Base-by-base conservation (phyloP, 257 asterid species). In the Henckelia pumila region DNA sequence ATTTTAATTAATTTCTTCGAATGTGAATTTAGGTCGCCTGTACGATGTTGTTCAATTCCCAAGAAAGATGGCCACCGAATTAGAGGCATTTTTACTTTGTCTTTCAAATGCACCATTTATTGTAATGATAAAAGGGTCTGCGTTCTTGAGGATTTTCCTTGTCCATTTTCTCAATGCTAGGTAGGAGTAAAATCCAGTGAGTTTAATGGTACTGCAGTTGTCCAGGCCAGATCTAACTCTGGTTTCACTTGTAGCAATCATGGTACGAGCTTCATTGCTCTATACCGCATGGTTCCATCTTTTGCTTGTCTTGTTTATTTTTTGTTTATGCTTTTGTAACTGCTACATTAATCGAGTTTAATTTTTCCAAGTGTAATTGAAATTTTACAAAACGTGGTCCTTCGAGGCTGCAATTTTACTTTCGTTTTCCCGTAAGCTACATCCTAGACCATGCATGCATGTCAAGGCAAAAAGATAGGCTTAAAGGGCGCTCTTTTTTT, bases 111-210 rank as follows among this genome's bases (percentile, higher is more conserved):
- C 52, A 22, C 7, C 64, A 21, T 59, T 59, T 6, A 6, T 59
- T 6, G 5, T 28, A 49, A 17, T 64, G 21, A 19, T 52, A 49
- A 14, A 23, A 58, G 33, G 29, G 59, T 67, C 32, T 47, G 37
- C 35, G 28, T 55, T 64, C 17, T 44, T 66, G 13, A 7, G 40
- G 1, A 17, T 47, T 23, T 21, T 29, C 24, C 20, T 7, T 22
- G 19, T 21, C 19, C 14, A 58, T 50, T n/a, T 44, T 49, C 73
- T 73, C 74, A 64, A 37, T 79, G 77, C 63, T 85, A 88, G 93
- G 60, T 86, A 55, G 88, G 91, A 58, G 73, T 74, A 61, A 84
- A 77, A 72, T 72, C 82, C 35, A 78, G 86, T 44, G 89, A 83
- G 63, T 82, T 81, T 72, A 80, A 76, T 61, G 96, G 95, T 56